Conservation (phyloP, 495 filamentous ascomycete genomes). For the Aspergillus cavernicola region DNA sequence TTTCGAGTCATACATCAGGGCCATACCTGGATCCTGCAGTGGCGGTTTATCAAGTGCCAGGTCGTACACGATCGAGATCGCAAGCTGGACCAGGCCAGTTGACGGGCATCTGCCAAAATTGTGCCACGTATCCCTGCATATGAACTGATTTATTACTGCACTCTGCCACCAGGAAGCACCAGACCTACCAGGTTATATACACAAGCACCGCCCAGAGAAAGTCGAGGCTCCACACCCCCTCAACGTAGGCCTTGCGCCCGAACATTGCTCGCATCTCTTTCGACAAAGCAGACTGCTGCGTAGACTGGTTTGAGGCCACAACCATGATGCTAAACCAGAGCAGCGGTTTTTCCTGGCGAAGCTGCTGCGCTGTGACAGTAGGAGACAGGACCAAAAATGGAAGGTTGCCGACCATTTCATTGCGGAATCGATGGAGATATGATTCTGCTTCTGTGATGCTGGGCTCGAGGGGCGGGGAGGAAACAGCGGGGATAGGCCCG, state of each 20-base stretch:
- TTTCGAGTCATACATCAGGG: constrained; percentile 1
- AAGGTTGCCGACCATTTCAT: neutral
- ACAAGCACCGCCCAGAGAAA: constrained; percentile 3
- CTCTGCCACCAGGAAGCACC: neutral
- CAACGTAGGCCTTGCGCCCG: constrained; percentile 1
- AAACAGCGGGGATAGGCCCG: too few species aligned
- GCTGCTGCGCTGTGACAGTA: neutral
- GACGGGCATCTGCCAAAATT: neutral
- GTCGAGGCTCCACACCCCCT: constrained; percentile 2
- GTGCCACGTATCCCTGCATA: neutral
- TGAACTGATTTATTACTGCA: neutral
- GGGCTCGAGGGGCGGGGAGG: neutral
- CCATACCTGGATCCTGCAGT: neutral
- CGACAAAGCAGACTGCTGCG: constrained; percentile 2
- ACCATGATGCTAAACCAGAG: constrained; percentile 10
- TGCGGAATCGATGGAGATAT: neutral
- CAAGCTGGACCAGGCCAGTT: neutral
- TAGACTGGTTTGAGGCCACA: neutral
- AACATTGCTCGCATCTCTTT: neutral
- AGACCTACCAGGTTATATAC: constrained; percentile 4
- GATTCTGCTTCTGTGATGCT: neutral
- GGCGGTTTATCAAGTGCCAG: constrained; percentile 6
- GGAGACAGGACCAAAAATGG: neutral
- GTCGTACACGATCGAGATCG: constrained; percentile 5
- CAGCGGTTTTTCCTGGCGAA: constrained; percentile 1